These are phyloP conservation scores for Lithocarpus polystachyus DNA, from an alignment of 306 rosid species.

Conservation along the genomic window DNA sequence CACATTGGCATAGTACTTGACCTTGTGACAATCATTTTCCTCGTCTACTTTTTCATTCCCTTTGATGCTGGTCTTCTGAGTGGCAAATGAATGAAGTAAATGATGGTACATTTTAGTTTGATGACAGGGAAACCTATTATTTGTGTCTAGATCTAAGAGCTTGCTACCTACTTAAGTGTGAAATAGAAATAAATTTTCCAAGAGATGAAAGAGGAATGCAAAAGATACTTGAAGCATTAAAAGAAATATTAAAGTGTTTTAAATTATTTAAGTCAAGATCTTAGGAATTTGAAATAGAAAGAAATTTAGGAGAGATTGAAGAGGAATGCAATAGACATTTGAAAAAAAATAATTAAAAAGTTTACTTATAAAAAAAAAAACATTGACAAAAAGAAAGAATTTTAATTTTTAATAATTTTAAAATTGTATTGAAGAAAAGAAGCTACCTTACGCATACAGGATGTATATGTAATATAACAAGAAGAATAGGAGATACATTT, in stretches of 20 bases:
- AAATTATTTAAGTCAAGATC: no score
- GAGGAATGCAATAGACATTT: no score
- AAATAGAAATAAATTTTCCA: neutral
- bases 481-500: no score
- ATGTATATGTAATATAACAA: neutral
- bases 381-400: no score
- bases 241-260: neutral
- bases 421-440: no score
- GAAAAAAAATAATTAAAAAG: neutral
- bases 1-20: neutral
- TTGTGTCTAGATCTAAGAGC: neutral
- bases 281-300: no score
- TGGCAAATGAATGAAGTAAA: neutral
- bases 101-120: conserved; percentile 1
- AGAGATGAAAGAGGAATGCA: neutral
- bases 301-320: no score
- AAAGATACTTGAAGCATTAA: neutral
- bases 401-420: no score
- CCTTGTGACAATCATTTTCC: neutral
- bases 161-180: neutral
- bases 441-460: no score
- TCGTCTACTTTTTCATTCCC: neutral
- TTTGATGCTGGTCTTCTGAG: neutral
- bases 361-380: no score
- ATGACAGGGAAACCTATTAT: conserved; percentile 12